Base-by-base conservation (phyloP, 176 grass and related monocot species). In the Paspalum notatum region DNA sequence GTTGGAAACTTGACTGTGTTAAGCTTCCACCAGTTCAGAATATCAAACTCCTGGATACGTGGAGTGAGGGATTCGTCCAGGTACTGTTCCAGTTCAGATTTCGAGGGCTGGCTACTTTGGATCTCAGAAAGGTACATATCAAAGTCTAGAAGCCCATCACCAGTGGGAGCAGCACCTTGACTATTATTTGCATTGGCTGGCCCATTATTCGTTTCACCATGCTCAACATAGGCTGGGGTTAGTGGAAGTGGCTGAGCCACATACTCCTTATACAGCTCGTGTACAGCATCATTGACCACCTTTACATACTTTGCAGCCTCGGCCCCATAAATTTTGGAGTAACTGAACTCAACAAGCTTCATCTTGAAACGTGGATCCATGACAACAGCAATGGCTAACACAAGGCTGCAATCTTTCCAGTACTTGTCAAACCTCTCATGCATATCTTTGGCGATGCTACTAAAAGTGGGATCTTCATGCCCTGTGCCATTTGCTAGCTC, bases 341-440 rank as follows among this genome's bases (percentile, higher is more conserved):
- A 95, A 78, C 93, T 95, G 26, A 92, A 95, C 45, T 95, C 93
- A 21, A 95, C 75, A 25, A 95, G 90, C 85, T 95, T 95, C 90
- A 95, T 86, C 75, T 95, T 95, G 84, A 95, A 95, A 42, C 90
- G 93, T 58, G 93, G 93, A 72, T 95, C 93, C 90, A 95, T 95
- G 16, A 90, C 90, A 43, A 92, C 93, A 59, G 87, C 93, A 77
- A 92, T 80, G 48, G 93, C 90, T 26, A 95, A 63, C 43, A 95
- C 93, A 32, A 95, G 80, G 82, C 79, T 95, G 79, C 90, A 95
- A 53, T 92, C 93, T 60, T 92, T 95, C 93, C 90, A 92, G 77
- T 92, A 95, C 77, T 95, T 95, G 74, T 95, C 93, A 72, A 92
- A 92, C 70, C 81, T 95, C 75, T 92, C 93, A 21, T 92, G 93